Evolutionary conservation across 164 flowering plant species (phyloP), one percentile per base, ranked within the genome.

Genomic region (Magnolia sinica): DNA sequence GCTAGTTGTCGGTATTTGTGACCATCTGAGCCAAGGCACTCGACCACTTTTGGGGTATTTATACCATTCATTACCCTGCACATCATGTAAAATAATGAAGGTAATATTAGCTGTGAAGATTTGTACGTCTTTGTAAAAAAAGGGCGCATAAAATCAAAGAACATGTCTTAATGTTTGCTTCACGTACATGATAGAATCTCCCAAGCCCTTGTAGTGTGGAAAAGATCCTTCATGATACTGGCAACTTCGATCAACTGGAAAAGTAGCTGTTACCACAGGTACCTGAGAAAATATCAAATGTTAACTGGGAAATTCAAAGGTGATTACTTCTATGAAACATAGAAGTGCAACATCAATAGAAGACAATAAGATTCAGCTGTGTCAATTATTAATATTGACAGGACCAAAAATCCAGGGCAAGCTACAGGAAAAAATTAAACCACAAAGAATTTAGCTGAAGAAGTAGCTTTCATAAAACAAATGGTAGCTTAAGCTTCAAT

Each of bases 41-140:
- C 96, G 68, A 94, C 96, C 59, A 92, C 97, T 81, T 96, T 96
- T 70, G 99, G 99, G 74, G 98, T 97, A 90, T 96, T 96, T 82
- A 96, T 90, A 65, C 99, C 99, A 89, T 91, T 92, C 99, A 96
- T 96, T 72, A 96, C 83, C 82, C 99, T 96, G 91, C 76, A 82
- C 27, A 75, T 77, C 61, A n/a, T 20, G 72, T 74, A 63, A 63
- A 66, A 66, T 70, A 77, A 63, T 68, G 66, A 24, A 10, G 45
- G 45, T 37, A 23, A 22, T 55, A 18, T 19, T 50, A 71, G 27
- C 13, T 22, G 37, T 31, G 8, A 22, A 72, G 13, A 45, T 65
- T 45, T 3, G 31, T 22, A 13, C 4, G 49, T 27, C 22, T 58
- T 22, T n/a, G 0, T 2, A 51, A 64, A n/a, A 18, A 18, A 20